phyloP scores from a whole-genome alignment of 805 yeast species.

The Sporopachydermia lactativora region DNA sequence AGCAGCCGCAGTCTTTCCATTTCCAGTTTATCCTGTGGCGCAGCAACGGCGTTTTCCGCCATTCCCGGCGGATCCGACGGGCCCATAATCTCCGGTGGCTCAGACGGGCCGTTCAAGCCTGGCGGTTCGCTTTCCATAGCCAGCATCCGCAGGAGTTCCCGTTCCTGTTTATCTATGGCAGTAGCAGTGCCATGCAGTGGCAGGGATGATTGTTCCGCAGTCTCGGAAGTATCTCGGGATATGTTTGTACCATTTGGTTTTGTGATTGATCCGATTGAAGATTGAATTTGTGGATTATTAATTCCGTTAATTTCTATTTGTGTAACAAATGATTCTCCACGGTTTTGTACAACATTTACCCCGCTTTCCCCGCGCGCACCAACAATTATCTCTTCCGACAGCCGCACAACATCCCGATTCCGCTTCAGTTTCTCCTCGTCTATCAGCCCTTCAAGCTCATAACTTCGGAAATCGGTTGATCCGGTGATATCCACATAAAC shows the following conservation, averaged over 20 bases:
- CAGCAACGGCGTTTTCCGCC: background rate
- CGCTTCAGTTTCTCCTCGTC: conserved; percentile 61
- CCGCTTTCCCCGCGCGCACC: no score
- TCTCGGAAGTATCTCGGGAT: no score
- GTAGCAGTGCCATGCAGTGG: background rate
- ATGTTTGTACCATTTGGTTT: no score
- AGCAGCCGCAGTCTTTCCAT: background rate
- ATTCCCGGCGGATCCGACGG: background rate
- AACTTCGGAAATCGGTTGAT: background rate
- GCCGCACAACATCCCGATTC: conserved; percentile 51
- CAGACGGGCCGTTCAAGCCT: no score
- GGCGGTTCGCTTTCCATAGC: conserved; percentile 1
- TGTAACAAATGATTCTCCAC: no score
- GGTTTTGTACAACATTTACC: no score
- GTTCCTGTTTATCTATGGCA: background rate
- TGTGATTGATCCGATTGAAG: no score
- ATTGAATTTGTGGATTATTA: background rate
- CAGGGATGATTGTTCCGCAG: background rate
- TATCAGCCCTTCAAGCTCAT: conserved; percentile 23
- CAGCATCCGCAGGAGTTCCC: background rate
- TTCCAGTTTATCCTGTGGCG: no score
- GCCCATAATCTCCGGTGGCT: no score
- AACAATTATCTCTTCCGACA: conserved; percentile 53
- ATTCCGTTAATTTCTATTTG: no score
- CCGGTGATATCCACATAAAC: background rate